Evolutionary conservation across 805 yeast genomes (phyloP).

Genomic region (Priceomyces castillae): DNA sequence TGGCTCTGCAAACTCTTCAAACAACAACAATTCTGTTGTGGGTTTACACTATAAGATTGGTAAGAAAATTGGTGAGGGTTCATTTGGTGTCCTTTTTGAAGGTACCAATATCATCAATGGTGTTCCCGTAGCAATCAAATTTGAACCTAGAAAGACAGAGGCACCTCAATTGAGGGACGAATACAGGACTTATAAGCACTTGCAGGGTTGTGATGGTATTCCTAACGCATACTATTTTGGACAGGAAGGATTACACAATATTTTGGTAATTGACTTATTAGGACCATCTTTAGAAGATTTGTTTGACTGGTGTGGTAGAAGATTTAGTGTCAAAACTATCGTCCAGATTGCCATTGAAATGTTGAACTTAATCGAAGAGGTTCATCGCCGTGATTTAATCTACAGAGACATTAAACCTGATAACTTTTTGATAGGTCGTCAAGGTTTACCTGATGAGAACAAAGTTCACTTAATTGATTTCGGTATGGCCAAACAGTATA

Average conservation of each 20-base stretch:
- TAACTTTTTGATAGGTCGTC: constrained; percentile 70
- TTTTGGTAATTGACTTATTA: constrained; percentile 69
- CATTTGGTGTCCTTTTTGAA: constrained; percentile 82
- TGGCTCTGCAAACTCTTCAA: constrained; percentile 14
- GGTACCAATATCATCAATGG: constrained; percentile 71
- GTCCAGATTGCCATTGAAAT: constrained; percentile 75
- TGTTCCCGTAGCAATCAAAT: constrained; percentile 69
- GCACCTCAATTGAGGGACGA: constrained; percentile 85
- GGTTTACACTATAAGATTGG: constrained; percentile 76
- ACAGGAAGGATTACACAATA: constrained; percentile 79
- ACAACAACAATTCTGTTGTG: constrained; percentile 40
- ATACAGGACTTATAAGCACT: constrained; percentile 70
- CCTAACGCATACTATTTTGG: constrained; percentile 86
- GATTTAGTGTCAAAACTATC: constrained; percentile 68
- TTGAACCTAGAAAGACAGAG: constrained; percentile 76
- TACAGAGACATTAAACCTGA: constrained; percentile 85
- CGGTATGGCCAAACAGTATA: constrained; percentile 84
- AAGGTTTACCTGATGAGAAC: constrained; percentile 59
- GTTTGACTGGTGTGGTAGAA: constrained; percentile 85
- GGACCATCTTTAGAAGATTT: constrained; percentile 82
- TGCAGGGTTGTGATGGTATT: constrained; percentile 66
- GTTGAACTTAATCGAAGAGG: constrained; percentile 68
- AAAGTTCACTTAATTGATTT: constrained; percentile 73
- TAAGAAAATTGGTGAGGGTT: constrained; percentile 83
- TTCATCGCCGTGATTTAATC: constrained; percentile 73